Conservation (phyloP, 495 filamentous ascomycete genomes). For the Daldinia loculata region DNA sequence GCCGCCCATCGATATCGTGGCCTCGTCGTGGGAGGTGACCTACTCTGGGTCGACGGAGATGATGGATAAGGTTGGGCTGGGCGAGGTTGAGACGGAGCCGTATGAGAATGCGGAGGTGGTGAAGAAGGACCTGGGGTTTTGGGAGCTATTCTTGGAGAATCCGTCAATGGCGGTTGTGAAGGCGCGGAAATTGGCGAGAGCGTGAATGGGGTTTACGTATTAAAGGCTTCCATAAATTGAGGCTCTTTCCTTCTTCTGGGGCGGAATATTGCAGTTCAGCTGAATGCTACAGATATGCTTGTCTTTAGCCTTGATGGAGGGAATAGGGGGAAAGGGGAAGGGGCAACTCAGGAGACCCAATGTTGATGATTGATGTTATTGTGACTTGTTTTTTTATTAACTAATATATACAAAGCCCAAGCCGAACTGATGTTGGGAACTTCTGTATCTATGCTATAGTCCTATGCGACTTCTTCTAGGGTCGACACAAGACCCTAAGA, state of each 20-base stretch:
- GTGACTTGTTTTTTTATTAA: neutral
- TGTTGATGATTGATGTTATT: neutral
- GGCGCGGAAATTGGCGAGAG: neutral
- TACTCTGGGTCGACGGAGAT: conserved; percentile 32
- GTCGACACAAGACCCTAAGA: neutral
- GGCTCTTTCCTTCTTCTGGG: too few species aligned
- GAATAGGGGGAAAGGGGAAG: too few species aligned
- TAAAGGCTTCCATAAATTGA: too few species aligned
- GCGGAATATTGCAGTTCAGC: too few species aligned
- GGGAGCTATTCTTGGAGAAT: conserved; percentile 40
- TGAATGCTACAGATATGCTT: too few species aligned
- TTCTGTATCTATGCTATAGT: neutral
- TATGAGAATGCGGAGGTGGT: conserved; percentile 33
- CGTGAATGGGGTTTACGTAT: too few species aligned
- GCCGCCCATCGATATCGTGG: conserved; percentile 34
- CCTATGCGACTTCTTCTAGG: neutral
- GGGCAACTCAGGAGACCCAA: too few species aligned
- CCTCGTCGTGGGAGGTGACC: conserved; percentile 12
- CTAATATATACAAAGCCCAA: neutral
- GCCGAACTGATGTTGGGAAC: neutral
- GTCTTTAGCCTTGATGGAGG: too few species aligned
- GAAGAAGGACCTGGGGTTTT: conserved; percentile 38
- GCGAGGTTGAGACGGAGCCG: conserved; percentile 30
- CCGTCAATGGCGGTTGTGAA: conserved; percentile 37
- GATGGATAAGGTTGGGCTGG: conserved; percentile 38